Evolutionary conservation across 2,329 filamentous ascomycete genomes (phyloP), one percentile per base, ranked within the genome.

Genomic region (Aspergillus hiratsukae): DNA sequence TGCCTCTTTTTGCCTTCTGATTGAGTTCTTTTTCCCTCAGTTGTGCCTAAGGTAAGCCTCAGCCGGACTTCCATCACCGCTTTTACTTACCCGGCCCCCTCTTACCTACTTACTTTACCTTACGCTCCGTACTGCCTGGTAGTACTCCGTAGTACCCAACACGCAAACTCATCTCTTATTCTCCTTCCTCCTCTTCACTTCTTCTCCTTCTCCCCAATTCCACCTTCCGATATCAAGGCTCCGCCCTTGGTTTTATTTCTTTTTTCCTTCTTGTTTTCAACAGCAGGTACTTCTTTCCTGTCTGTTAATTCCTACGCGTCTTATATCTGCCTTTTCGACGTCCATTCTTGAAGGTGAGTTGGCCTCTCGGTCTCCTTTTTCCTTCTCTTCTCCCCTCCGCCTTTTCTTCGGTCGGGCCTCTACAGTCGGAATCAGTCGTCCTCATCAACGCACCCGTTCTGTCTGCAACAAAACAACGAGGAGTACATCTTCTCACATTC

Each of bases 391-490:
- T 49, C 49, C 53, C 60, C 61, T 60, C 63, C 61, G 58, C 63
- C 61, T 64, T 63, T 60, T 62, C 58, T 52, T 55, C 61, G 59
- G 57, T 63, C 62, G 59, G 57, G 53, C 53, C 54, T 52, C 57
- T 48, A 54, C 58, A 53, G 56, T 62, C 58, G 49, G 57, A 52
- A 45, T 54, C 59, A 59, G 50, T 52, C 51, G 55, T 61, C 61
- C 61, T 64, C 63, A 64, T 66, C 61, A 64, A 63, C 53, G 54
- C 59, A 59, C 58, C 61, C 56, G 57, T 62, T 56, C 58, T 48
- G 52, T 49, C 50, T 45, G n/a, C n/a, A 45, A 21, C n/a, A 45
- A 45, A 25, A 46, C 43, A 23, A 23, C 43, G 17, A 46, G 43
- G 23, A 21, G 10, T 46, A 14, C 43, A 14, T 46, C 25, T 46